Evolutionary conservation across 305 asterid genomes (phyloP).

Genomic region (Solanum hybrid): DNA sequence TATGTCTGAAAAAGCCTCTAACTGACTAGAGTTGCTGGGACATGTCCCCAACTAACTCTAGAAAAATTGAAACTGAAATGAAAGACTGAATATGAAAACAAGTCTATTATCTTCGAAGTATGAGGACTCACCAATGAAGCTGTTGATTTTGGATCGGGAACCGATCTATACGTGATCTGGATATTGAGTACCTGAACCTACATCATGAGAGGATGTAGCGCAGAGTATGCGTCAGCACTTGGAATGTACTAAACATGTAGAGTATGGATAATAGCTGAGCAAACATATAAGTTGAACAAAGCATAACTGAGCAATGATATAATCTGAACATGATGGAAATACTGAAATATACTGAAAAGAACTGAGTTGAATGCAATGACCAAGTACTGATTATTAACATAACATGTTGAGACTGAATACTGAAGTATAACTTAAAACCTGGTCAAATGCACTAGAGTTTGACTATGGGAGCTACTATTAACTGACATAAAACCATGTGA

Average conservation of each 20-base stretch:
- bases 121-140: neutral
- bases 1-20: neutral
- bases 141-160: neutral
- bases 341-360: no score
- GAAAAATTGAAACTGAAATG: neutral
- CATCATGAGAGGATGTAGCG: neutral
- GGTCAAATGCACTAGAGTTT: neutral
- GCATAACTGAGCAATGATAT: neutral
- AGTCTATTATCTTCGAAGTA: neutral
- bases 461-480: neutral
- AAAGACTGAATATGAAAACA: neutral
- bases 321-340: no score
- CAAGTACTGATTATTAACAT: neutral
- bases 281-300: neutral
- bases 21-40: neutral
- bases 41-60: neutral
- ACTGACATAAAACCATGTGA: neutral
- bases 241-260: neutral
- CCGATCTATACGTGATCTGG: neutral
- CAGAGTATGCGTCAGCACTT: neutral
- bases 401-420: neutral
- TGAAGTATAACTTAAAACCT: neutral
- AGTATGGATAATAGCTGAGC: neutral
- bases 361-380: neutral
- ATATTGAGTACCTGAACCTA: neutral